Evolutionary conservation across 2,329 filamentous ascomycete species (phyloP), one percentile per base, ranked within the genome.

Genomic region (Phoma sp.): DNA sequence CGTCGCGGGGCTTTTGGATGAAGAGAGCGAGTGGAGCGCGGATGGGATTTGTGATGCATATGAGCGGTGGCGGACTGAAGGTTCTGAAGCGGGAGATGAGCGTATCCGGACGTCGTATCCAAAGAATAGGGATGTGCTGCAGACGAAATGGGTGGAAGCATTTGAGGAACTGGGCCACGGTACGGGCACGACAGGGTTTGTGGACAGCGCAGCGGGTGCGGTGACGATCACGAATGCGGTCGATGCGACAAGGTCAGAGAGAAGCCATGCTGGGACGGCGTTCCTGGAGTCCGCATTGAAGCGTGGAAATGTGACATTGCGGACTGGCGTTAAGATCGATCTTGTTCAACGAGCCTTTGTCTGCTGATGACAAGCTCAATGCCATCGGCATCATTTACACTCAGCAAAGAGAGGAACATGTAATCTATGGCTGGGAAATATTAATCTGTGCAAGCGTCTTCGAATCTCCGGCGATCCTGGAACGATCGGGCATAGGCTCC

Each of bases 401-500:
- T 6, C 34, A 55, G 17, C 25, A 58, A 28, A 55, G 47, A 14
- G 25, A 59, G 15, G 28, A 57, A 11, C 18, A 45, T 40, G 5
- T 57, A 5, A 43, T 61, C 20, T 14, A 15, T 37, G 60, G 42
- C 7, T 38, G 46, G 42, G 47, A 64, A 21, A 49, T 66, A 7
- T 52, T 66, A 15, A 42, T 78, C 14, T 74, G 76, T 1, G 74
- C 77, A 3, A 84, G 83, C 5, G 77, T 80, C 0, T 74, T 80
- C 5, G 79, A 80, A 2, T 82, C 83, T 0, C 83, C 84, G 0
- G 65, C 46, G 2, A 55, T 64, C 9, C 77, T 88, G 1, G 84
- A 88, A 65, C 75, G 86, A 23, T 88, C 86, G 0, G 86, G 86
- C 5, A 68, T 89, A 4, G 85, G 83, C 14, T 74, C 76, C 37